Conservation (phyloP, 176 grass and related monocot species). For the Avena insularis region DNA sequence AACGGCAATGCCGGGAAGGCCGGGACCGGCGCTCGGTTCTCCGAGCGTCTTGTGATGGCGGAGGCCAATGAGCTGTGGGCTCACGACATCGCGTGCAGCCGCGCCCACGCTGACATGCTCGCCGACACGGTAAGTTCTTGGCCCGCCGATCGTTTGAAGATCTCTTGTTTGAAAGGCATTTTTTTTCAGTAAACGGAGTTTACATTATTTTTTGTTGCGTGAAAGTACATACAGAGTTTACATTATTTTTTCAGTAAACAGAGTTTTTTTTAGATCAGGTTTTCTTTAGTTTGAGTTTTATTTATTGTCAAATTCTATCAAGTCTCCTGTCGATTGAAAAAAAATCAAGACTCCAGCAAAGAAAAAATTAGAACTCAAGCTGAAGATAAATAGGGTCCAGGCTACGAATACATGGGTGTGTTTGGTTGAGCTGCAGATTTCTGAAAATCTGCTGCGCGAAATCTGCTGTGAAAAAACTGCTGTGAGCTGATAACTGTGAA, state of each 20-base stretch:
- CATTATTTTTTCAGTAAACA: not conserved
- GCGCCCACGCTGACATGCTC: constrained; percentile 55
- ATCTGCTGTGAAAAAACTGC: too few relatives aligned
- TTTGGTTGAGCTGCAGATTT: too few relatives aligned
- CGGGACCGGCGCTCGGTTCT: constrained; percentile 33
- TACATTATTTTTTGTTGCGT: too few relatives aligned
- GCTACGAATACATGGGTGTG: too few relatives aligned
- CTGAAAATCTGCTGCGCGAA: too few relatives aligned
- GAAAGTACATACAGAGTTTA: too few relatives aligned
- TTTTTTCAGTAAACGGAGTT: not conserved
- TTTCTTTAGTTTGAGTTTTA: not conserved
- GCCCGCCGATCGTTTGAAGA: not conserved
- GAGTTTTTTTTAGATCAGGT: not conserved
- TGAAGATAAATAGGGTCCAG: not conserved
- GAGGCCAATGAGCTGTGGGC: constrained; percentile 48
- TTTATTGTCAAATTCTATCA: not conserved
- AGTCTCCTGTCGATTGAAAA: not conserved
- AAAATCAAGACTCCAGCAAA: not conserved
- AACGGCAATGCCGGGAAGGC: constrained; percentile 35
- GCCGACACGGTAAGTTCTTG: constrained; percentile 50
- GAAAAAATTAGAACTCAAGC: not conserved
- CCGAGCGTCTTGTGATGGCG: constrained; percentile 34
- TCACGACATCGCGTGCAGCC: constrained; percentile 59
- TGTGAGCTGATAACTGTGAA: too few relatives aligned
- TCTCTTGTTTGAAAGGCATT: not conserved